These are phyloP conservation scores for Vigna trinervia DNA, from an alignment of 306 rosid genomes.

Conservation along the genomic window DNA sequence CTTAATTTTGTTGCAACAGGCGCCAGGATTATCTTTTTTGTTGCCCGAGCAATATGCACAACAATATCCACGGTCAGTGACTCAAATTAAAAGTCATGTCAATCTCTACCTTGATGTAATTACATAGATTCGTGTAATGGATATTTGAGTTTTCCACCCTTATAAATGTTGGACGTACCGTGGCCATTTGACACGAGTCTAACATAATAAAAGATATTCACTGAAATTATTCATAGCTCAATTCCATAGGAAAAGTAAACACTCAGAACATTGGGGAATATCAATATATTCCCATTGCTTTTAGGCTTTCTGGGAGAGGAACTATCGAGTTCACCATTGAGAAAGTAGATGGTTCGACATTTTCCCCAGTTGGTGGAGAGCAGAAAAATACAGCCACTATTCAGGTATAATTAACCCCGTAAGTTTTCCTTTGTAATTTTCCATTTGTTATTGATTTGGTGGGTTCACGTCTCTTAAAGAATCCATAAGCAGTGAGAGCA, in stretches of 20 bases:
- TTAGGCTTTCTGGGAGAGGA: constrained; percentile 91
- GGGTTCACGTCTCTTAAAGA: constrained; percentile 33
- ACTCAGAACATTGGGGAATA: constrained; percentile 15
- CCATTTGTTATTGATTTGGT: constrained; percentile 24
- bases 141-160: not conserved
- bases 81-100: constrained; percentile 14
- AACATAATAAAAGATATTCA: not conserved
- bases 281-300: constrained; percentile 46
- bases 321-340: constrained; percentile 81
- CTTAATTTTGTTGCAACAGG: constrained; percentile 62
- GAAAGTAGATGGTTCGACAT: constrained; percentile 81
- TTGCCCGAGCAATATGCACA: constrained; percentile 71
- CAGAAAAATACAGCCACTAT: constrained; percentile 70
- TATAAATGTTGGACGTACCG: constrained; percentile 9
- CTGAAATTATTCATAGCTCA: constrained; percentile 1
- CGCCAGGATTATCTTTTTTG: constrained; percentile 92
- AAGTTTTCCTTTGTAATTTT: constrained; percentile 25
- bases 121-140: constrained; percentile 12
- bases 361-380: constrained; percentile 90
- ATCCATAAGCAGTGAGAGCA: constrained; percentile 13
- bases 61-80: constrained; percentile 78
- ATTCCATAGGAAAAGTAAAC: not conserved
- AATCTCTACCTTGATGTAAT: constrained; percentile 12
- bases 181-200: constrained; percentile 7
- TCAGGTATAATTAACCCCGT: constrained; percentile 60